Evolutionary conservation across 2,329 filamentous ascomycete species (phyloP).

Genomic region (Zalaria sp.): DNA sequence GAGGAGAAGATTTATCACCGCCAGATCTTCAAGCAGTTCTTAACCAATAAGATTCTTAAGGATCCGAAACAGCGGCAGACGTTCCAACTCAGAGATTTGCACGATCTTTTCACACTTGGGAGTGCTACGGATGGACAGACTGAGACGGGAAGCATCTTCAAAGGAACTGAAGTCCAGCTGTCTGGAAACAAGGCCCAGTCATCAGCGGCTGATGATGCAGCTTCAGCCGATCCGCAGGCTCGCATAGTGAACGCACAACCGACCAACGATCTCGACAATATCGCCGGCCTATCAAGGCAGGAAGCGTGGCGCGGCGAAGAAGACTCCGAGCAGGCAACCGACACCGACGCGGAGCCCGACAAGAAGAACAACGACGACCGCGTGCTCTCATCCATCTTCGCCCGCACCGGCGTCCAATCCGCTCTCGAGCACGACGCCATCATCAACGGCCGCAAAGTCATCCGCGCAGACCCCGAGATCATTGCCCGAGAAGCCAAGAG

Average conservation of each 20-base stretch:
- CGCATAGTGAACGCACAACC: slow-evolving; percentile 1
- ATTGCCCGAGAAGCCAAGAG: slow-evolving; percentile 70
- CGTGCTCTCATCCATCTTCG: slow-evolving; percentile 80
- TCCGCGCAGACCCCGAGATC: slow-evolving; percentile 62
- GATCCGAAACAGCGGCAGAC: slow-evolving; percentile 88
- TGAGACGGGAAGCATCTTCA: slow-evolving; percentile 75
- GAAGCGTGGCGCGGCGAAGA: slow-evolving; percentile 25
- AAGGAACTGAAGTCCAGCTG: slow-evolving; percentile 67
- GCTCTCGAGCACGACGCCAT: slow-evolving; percentile 89
- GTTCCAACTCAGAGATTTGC: slow-evolving; percentile 78
- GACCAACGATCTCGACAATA: slow-evolving; percentile 3
- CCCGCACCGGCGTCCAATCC: slow-evolving; percentile 73
- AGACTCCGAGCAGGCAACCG: slow-evolving; percentile 10
- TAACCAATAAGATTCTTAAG: slow-evolving; percentile 89
- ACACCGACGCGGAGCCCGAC: slow-evolving; percentile 3
- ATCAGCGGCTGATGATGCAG: slow-evolving; percentile 12
- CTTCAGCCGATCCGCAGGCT: background rate
- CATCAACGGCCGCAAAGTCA: slow-evolving; percentile 54
- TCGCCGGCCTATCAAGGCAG: slow-evolving; percentile 26
- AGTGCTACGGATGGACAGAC: slow-evolving; percentile 50
- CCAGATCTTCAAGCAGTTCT: slow-evolving; percentile 96
- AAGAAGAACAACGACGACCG: slow-evolving; percentile 44
- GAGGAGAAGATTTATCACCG: slow-evolving; percentile 99
- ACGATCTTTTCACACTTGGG: slow-evolving; percentile 78
- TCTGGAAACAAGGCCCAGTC: slow-evolving; percentile 13